Evolutionary conservation across 2,329 filamentous ascomycete genomes (phyloP).

Genomic region (Ascochyta fabae): DNA sequence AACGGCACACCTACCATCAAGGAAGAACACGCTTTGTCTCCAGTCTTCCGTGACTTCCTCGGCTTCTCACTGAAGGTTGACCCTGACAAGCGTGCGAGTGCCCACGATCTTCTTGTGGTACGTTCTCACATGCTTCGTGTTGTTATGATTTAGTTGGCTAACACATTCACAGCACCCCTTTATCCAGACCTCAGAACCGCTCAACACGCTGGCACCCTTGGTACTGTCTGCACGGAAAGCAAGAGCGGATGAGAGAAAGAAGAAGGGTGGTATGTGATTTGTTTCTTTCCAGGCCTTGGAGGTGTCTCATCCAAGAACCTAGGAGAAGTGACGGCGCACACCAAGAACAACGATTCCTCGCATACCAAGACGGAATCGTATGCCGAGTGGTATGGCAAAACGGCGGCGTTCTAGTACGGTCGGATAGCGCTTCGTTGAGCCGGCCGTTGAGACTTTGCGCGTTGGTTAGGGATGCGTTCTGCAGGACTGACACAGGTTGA

Average conservation of each 20-base stretch:
- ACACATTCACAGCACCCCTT: constrained; percentile 51
- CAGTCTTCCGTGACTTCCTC: constrained; percentile 88
- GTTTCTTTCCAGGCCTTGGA: constrained; percentile 26
- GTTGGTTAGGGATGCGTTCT: constrained; percentile 1
- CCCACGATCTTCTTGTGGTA: constrained; percentile 91
- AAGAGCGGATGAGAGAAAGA: constrained; percentile 74
- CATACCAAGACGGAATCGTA: constrained; percentile 34
- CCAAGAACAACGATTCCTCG: constrained; percentile 24
- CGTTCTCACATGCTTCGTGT: constrained; percentile 47
- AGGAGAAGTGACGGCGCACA: constrained; percentile 31
- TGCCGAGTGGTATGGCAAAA: constrained; percentile 39
- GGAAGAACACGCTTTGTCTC: constrained; percentile 81
- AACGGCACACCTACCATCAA: constrained; percentile 96
- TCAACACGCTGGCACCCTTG: constrained; percentile 79
- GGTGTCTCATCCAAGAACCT: constrained; percentile 36
- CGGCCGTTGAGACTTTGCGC: neutral
- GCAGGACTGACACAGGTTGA: neutral
- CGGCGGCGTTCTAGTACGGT: constrained; percentile 14
- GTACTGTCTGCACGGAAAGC: constrained; percentile 86
- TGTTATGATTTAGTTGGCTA: constrained; percentile 5
- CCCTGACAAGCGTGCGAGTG: constrained; percentile 93
- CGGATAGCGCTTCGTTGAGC: neutral
- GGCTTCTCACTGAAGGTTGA: constrained; percentile 95
- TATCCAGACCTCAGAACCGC: constrained; percentile 59
- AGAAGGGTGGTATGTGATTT: constrained; percentile 54